Base-by-base conservation (phyloP, 805 yeast genomes). In the Saturnispora mendoncae region DNA sequence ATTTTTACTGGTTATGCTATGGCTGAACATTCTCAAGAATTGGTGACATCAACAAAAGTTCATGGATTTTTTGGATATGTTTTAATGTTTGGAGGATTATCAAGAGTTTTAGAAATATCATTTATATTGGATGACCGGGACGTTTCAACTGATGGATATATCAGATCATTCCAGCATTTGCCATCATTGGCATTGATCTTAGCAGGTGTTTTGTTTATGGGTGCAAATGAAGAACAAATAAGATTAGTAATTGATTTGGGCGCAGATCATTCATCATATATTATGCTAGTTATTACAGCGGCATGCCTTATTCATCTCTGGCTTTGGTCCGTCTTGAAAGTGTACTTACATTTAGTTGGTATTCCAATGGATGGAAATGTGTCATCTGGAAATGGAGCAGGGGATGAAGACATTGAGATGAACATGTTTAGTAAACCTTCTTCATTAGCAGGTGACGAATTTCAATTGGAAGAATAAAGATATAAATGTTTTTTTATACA, bases 1-100 rank as follows among this genome's bases (percentile, higher is more conserved):
- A 75, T 87, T 10, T 80, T 83, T 55, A 90, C 97, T 0, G 97
- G 97, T 1, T 90, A 85, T 74, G 82, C 96, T 33, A 90, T 90
- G 97, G 74, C 88, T 31, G 83, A 85, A 51, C 97, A 90, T 62
- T 70, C 74, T 1, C 97, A 90, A 62, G 71, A 74, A 43, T 64
- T 85, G 51, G 68, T 58, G 44, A 78, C 88, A 21, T 82, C 94
- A 39, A 86, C 97, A 2, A 80, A 83, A 57, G 87, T 90, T 28
- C 97, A 90, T 56, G 76, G 76, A 13, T 71, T 88, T 65, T 90
- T 90, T 61, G 97, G 97, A 1, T 57, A 78, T 39, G 80, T 79
- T 17, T 68, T 90, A 45, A 84, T 85, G 77, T 54, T 68, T 3
- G 94, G 92, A 13, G 97, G 97, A 1, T 58, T 75, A 10, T 58